A percentile compares a stretch with the other conserved stretches of the same genome.
Conservation (phyloP, 1,284 basidiomycete genomes). For the Cutaneotrichosporon mucoides region DNA sequence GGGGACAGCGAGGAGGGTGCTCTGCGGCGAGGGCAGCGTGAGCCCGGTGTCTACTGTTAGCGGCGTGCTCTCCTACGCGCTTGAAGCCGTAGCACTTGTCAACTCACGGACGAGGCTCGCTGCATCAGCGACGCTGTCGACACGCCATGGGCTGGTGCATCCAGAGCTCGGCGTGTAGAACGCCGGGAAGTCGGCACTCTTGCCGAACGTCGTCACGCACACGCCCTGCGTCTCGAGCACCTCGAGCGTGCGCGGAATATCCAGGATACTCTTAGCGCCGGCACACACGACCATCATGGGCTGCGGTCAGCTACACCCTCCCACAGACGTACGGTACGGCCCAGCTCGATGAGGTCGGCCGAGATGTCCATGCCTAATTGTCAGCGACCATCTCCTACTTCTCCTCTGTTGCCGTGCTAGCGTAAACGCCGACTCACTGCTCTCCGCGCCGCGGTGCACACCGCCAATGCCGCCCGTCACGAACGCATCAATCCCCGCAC, state of each 20-base stretch:
- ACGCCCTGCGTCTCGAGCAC: conserved; percentile 97
- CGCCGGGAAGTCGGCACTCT: conserved; percentile 75
- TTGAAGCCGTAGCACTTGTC: neutral
- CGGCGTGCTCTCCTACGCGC: neutral
- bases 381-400: neutral
- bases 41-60: conserved; percentile 37
- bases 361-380: conserved; percentile 83
- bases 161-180: conserved; percentile 88
- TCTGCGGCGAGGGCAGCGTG: conserved; percentile 38
- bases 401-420: neutral
- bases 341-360: conserved; percentile 79
- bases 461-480: conserved; percentile 55
- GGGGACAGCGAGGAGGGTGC: conserved; percentile 77
- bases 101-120: conserved; percentile 21
- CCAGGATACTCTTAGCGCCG: conserved; percentile 92
- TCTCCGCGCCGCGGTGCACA: conserved; percentile 89
- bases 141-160: conserved; percentile 44
- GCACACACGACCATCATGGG: conserved; percentile 83
- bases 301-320: conserved; percentile 11
- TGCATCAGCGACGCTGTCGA: conserved; percentile 14
- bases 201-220: conserved; percentile 76
- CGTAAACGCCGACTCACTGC: conserved; percentile 55
- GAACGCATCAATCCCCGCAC: conserved; percentile 74
- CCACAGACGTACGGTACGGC: conserved; percentile 56
- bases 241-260: conserved; percentile 88